Evolutionary conservation across 495 filamentous ascomycete species (phyloP), one percentile per base, ranked within the genome.

Genomic region (Trichoderma asperelloides): DNA sequence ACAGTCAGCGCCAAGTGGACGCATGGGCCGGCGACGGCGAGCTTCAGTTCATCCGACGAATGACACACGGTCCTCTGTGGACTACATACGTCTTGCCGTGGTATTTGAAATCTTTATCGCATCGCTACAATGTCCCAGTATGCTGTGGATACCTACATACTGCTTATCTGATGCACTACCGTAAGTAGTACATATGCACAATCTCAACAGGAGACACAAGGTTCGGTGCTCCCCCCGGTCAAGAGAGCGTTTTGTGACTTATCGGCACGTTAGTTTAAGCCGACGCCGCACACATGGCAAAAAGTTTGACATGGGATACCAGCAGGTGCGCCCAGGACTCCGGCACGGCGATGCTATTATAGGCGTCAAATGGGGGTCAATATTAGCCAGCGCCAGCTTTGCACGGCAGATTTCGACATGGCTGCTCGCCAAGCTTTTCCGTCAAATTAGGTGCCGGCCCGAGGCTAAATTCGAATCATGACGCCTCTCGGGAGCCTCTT

Each of bases 21-120:
- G 16, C n/a, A 21, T 60, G 55, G 21, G 33, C 25, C 55, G 55
- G 55, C 55, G 55, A 51, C 55, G 5, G 28, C 25, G 47, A 28
- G 55, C 30, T 60, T 60, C 27, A 60, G 55, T 60, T 60, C 55
- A 18, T 60, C 55, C 55, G 55, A 60, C 27, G 55, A 60, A 60
- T 30, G 5, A 27, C 28, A 23, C 15, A 4, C 11, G 25, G 28
- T 60, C 55, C 55, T 60, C 8, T 21, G 2, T 51, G 18, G 47
- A 25, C 47, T 51, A 51, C n/a, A n/a, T n/a, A n/a, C n/a, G n/a
- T 51, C 47, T n/a, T n/a, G 16, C 16, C 47, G n/a, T 21, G 47
- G 47, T 23, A 51, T 51, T 51, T 51, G 47, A 23, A 51, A 51
- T 51, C 33, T 37, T 37, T 8, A 37, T 37, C 33, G 5, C 33